Evolutionary conservation across 345 rosid species (phyloP).

Genomic region (Bruguiera gymnorhiza): DNA sequence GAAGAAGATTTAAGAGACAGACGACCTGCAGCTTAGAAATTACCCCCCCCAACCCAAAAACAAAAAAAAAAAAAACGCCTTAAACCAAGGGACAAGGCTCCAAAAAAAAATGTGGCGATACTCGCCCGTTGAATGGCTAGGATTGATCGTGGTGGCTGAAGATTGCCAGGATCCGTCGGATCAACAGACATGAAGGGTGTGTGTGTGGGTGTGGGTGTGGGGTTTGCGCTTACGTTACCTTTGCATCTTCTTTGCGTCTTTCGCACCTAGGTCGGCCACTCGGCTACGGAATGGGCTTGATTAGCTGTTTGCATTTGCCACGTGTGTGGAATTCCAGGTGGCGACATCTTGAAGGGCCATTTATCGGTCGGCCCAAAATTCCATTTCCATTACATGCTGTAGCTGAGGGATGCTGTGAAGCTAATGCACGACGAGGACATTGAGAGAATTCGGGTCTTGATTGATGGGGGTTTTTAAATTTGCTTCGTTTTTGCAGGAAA

Average conservation of each 20-base stretch:
- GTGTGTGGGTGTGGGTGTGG: constrained; percentile 15
- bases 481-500: too few species aligned
- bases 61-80: constrained; percentile 34
- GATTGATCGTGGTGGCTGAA: constrained; percentile 39
- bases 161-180: constrained; percentile 24
- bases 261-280: constrained; percentile 27
- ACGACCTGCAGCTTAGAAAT: not conserved
- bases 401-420: not conserved
- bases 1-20: constrained; percentile 5
- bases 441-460: not conserved
- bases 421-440: not conserved
- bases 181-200: constrained; percentile 20
- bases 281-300: constrained; percentile 11
- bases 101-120: constrained; percentile 11
- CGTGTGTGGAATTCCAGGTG: constrained; percentile 6
- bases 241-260: constrained; percentile 34
- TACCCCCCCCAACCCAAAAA: constrained; percentile 23
- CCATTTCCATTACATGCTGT: not conserved
- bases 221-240: constrained; percentile 49
- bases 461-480: not conserved
- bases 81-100: constrained; percentile 22
- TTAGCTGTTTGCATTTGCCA: constrained; percentile 20
- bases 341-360: not conserved
- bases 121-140: constrained; percentile 15
- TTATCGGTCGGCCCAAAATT: not conserved